Evolutionary conservation across 2,329 filamentous ascomycete genomes (phyloP), one percentile per base, ranked within the genome.

Genomic region (Niveomyces coronatus): DNA sequence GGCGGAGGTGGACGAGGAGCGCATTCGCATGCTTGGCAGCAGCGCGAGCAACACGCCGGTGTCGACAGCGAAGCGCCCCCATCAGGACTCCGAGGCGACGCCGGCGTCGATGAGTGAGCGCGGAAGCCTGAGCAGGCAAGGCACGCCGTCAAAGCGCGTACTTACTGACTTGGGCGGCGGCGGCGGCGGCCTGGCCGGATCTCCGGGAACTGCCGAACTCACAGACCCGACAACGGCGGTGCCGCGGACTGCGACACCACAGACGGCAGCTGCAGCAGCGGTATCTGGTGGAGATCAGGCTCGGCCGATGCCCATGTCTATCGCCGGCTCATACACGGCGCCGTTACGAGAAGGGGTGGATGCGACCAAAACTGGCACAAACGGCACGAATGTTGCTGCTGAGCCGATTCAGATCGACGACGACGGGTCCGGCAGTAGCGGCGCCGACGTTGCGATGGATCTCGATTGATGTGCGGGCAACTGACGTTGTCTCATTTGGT

Each of bases 1-100:
- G 42, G 59, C 57, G 0, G 65, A 69, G 42, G 66, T 73, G 13
- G 57, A 65, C 3, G 58, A 61, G 8, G 56, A 63, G n/a, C 63
- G 65, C 9, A 53, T 57, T 37, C 61, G 62, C 10, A 49, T 65
- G 4, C 35, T 58, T 13, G 47, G 47, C 23, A 9, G 45, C n/a
- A 5, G 36, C n/a, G 28, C 26, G 9, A 19, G 6, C 7, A 15
- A 7, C 19, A 35, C 38, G 14, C 38, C 36, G 11, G 27, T 6
- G 13, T 30, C 35, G n/a, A 23, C 35, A 13, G 35, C 13, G 7
- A 9, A 23, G 5, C 14, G 28, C 15, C 7, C 20, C 3, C 13
- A 3, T 22, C 26, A 28, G 11, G 35, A 31, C 8, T 15, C 14
- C 14, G 16, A 17, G 6, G 16, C 3, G 5, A 23, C 27, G n/a